A percentile compares a stretch with the other conserved stretches of the same genome.
Evolutionary conservation across 2,329 filamentous ascomycete genomes (phyloP).

Genomic region (Ophiostoma quercus): DNA sequence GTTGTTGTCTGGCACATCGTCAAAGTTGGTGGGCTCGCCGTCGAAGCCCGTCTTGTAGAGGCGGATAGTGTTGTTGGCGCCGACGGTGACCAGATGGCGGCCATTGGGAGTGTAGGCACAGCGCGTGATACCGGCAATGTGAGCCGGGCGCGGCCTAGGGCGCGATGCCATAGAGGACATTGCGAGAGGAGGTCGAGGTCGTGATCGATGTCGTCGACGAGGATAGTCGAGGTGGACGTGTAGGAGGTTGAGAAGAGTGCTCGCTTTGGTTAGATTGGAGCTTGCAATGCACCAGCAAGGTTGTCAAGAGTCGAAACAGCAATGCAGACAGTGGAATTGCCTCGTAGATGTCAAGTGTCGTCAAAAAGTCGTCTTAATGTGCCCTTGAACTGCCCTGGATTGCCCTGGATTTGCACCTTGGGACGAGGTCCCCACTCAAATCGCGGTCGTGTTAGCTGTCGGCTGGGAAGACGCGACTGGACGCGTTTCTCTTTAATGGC

Average conservation of each 20-base stretch:
- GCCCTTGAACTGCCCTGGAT: neutral
- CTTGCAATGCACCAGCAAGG: neutral
- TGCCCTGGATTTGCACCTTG: constrained; percentile 8
- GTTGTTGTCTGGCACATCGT: constrained; percentile 85
- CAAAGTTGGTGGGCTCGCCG: constrained; percentile 86
- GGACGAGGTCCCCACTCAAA: neutral
- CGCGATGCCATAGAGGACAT: constrained; percentile 37
- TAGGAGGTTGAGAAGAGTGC: neutral
- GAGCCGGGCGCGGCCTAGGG: constrained; percentile 60
- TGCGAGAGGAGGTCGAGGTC: neutral
- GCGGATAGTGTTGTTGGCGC: constrained; percentile 87
- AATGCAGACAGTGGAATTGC: neutral
- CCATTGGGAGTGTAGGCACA: constrained; percentile 88
- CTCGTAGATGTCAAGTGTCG: constrained; percentile 2
- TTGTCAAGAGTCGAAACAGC: neutral
- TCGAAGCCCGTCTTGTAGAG: constrained; percentile 88
- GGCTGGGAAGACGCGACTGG: constrained; percentile 37
- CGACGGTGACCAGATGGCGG: constrained; percentile 79
- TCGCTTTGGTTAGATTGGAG: neutral
- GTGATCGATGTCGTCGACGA: neutral
- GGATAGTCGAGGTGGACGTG: neutral
- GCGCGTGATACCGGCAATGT: constrained; percentile 81
- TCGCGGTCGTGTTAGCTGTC: constrained; percentile 12
- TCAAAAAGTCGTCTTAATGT: neutral
- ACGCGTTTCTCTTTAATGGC: constrained; percentile 34